Base-by-base conservation (phyloP, 305 asterid genomes). In the Fraxinus sp. region DNA sequence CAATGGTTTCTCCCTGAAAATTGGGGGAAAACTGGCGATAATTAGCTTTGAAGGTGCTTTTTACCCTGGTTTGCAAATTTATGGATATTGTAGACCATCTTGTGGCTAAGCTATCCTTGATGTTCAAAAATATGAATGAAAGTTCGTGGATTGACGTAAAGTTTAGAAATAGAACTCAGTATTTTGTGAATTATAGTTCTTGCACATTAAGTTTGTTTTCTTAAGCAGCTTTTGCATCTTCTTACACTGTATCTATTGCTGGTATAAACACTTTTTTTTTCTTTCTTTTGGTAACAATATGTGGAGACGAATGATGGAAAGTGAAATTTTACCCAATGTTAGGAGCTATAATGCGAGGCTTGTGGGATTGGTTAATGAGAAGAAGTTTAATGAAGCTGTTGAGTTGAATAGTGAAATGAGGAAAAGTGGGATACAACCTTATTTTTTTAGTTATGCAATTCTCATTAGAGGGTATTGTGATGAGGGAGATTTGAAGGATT, bases 341-440 rank as follows among this genome's bases (percentile, higher is more conserved):
- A 77, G 86, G 75, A 85, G 86, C 66, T 88, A 86, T 74, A 90
- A 90, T 37, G 85, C 87, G 0, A 80, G 85, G 83, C 76, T 90
- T 37, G 49, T 79, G 64, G 90, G 92, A 46, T 75, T 88, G 81
- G 86, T 73, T 33, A 33, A 33, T 33, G 37, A 33, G 37, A 33
- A 33, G 7, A 33, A 4, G 7, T 33, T 33, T 36, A 30, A 1
- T 30, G 32, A 30, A 30, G 32, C 3, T 30, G 3, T 30, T 30
- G 32, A 30, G 37, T 4, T 86, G 49, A 37, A 88, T 18, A 73
- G 55, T 4, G 84, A 87, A 66, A 39, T 90, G 88, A 86, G 64
- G 26, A 77, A 39, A 49, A 80, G 66, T 66, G 80, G 76, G 14
- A 55, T 88, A 28, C 83, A 84, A 7, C 85, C 84, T 1, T 4